phyloP scores from a whole-genome alignment of 2,329 filamentous ascomycete species.

The Acrocalymma vagum region DNA sequence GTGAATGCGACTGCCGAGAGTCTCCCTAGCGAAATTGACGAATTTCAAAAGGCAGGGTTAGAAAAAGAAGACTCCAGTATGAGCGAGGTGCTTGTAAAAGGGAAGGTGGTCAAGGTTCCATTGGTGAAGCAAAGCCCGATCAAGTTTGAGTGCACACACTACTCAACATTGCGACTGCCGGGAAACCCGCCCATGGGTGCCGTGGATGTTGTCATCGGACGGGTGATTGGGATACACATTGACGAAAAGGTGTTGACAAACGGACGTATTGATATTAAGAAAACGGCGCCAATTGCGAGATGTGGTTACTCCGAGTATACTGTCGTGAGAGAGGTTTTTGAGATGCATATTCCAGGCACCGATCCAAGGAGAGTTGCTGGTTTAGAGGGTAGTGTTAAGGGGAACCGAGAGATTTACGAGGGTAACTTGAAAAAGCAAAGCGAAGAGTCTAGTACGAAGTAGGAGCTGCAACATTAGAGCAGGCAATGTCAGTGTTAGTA shows the following conservation, averaged over 20 bases:
- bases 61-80: constrained; percentile 56
- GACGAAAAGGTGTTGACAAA: constrained; percentile 63
- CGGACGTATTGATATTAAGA: constrained; percentile 63
- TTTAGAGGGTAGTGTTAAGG: constrained; percentile 38
- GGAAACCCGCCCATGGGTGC: constrained; percentile 66
- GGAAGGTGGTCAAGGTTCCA: constrained; percentile 42
- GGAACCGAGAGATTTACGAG: constrained; percentile 21
- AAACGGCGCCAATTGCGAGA: constrained; percentile 67
- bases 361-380: constrained; percentile 31
- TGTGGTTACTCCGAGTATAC: constrained; percentile 69
- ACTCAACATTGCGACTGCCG: constrained; percentile 63
- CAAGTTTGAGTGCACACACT: constrained; percentile 66
- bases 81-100: constrained; percentile 36
- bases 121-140: constrained; percentile 66
- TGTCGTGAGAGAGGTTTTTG: constrained; percentile 64
- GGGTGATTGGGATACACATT: constrained; percentile 66
- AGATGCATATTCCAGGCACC: constrained; percentile 62
- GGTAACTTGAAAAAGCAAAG: too few species aligned
- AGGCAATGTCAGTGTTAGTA: too few species aligned
- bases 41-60: constrained; percentile 61
- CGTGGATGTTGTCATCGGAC: constrained; percentile 66
- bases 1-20: constrained; percentile 65
- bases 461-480: too few species aligned
- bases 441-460: too few species aligned
- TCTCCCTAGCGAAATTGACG: constrained; percentile 59